Evolutionary conservation across 23 red algal species (phyloP).

Genomic region (Rhodosorus marinus): DNA sequence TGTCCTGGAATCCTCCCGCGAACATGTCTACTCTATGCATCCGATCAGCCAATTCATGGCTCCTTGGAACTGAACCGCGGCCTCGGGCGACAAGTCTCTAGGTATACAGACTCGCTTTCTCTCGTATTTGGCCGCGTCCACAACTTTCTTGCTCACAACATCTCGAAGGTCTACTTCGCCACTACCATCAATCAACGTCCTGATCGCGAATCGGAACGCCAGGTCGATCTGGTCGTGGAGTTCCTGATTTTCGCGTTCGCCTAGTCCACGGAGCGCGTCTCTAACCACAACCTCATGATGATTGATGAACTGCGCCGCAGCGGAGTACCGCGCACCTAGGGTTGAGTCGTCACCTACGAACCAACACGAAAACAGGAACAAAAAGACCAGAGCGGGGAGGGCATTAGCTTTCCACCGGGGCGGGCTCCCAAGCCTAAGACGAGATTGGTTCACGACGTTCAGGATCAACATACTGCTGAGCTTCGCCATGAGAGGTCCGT

Average conservation of each 20-base stretch:
- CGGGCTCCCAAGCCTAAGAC: too few species aligned
- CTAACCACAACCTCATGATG: constrained; percentile 24
- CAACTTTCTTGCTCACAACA: too few species aligned
- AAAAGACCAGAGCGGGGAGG: too few species aligned
- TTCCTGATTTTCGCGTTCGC: too few species aligned
- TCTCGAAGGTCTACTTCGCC: not conserved
- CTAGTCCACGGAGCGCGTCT: constrained; percentile 37
- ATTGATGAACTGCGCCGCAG: constrained; percentile 30
- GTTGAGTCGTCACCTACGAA: constrained; percentile 8
- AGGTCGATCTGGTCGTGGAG: not conserved
- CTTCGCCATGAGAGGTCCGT: constrained; percentile 5
- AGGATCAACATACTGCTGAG: too few species aligned
- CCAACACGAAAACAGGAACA: too few species aligned
- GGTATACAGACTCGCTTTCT: not conserved
- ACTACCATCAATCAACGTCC: not conserved
- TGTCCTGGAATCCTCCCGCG: too few species aligned
- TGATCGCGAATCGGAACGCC: not conserved
- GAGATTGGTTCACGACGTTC: too few species aligned
- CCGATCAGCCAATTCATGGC: not conserved
- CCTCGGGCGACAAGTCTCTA: not conserved
- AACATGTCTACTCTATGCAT: too few species aligned
- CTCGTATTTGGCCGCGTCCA: not conserved
- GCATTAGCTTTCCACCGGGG: too few species aligned
- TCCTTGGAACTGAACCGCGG: not conserved
- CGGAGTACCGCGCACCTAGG: constrained; percentile 14